Evolutionary conservation across 768 basidiomycete species (phyloP).

Genomic region (Boletales sp.): DNA sequence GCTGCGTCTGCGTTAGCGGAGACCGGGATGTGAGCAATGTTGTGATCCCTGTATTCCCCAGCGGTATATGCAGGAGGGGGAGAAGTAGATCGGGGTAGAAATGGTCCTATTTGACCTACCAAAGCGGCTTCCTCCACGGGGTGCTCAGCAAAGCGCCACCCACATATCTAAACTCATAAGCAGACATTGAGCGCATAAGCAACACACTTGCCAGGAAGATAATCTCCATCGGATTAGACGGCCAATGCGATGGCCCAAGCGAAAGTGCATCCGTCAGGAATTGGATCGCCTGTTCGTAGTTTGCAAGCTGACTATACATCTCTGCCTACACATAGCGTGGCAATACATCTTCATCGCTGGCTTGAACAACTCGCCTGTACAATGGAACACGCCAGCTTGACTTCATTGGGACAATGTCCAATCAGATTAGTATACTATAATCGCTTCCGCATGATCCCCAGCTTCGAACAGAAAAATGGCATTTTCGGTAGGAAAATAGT

Average conservation of each 20-base stretch:
- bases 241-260: not conserved
- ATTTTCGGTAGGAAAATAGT: not conserved
- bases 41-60: too few species aligned
- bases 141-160: constrained; percentile 8
- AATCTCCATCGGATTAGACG: not conserved
- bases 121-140: too few species aligned
- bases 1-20: too few species aligned
- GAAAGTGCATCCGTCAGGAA: not conserved
- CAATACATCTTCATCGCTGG: not conserved
- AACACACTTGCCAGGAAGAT: not conserved
- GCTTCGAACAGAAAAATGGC: constrained; percentile 8
- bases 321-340: not conserved
- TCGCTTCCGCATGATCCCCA: constrained; percentile 6
- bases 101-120: too few species aligned
- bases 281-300: not conserved
- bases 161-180: constrained; percentile 5
- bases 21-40: too few species aligned
- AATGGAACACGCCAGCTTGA: not conserved
- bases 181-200: not conserved
- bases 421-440: constrained; percentile 5
- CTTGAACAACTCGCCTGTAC: constrained; percentile 5
- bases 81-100: too few species aligned
- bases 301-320: constrained; percentile 5
- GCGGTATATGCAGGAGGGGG: too few species aligned
- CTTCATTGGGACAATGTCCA: not conserved